phyloP scores from a whole-genome alignment of 169 alveolate species.

The Plasmodium falciparum region DNA sequence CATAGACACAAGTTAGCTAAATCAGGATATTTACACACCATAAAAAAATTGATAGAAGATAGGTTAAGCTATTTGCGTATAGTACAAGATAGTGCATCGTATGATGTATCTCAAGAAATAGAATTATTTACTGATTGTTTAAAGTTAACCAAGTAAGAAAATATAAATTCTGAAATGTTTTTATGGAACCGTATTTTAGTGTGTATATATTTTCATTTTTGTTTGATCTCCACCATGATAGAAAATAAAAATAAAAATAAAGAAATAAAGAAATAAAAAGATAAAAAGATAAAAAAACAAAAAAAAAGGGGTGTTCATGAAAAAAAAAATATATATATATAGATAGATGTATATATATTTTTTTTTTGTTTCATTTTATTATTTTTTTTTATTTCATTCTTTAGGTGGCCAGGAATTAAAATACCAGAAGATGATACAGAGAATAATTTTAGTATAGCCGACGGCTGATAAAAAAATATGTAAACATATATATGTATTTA shows the following conservation, averaged over 20 bases:
- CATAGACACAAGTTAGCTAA: constrained; percentile 74
- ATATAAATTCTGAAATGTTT: background rate
- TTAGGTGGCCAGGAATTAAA: constrained; percentile 16
- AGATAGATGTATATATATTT: background rate
- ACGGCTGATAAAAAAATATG: background rate
- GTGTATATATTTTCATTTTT: too few species aligned
- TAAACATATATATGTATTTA: too few species aligned
- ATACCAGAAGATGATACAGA: constrained; percentile 1
- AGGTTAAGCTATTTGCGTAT: constrained; percentile 49
- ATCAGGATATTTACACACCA: constrained; percentile 21
- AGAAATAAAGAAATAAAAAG: too few species aligned
- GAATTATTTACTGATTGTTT: constrained; percentile 51
- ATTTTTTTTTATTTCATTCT: too few species aligned
- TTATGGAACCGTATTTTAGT: too few species aligned
- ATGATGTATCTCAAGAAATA: constrained; percentile 73
- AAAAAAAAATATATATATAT: background rate
- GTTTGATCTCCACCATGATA: too few species aligned
- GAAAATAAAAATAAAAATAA: too few species aligned
- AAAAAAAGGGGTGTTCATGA: too few species aligned
- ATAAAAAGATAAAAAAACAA: too few species aligned
- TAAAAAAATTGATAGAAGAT: constrained; percentile 52
- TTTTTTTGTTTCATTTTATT: background rate
- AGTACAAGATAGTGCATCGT: constrained; percentile 59
- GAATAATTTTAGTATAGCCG: constrained; percentile 18
- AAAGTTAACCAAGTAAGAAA: constrained; percentile 44